Evolutionary conservation across 192 early-diverging fungal species (phyloP).

Genomic region (Linnemannia zychae): DNA sequence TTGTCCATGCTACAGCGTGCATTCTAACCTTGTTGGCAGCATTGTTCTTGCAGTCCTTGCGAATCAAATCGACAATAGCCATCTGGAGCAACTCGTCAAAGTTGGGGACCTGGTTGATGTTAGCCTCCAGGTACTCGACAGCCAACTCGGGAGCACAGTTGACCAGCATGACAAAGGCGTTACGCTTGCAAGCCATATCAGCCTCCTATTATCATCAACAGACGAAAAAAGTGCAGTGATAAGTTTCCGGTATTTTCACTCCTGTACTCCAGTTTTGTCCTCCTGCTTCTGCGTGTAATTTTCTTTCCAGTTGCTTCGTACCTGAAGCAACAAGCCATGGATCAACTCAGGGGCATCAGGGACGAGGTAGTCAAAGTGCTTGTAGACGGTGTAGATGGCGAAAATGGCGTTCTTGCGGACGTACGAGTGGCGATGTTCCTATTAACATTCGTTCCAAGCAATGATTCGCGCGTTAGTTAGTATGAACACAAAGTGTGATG

Average conservation of each 20-base stretch:
- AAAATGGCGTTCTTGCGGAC: constrained; percentile 98
- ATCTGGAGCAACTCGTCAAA: constrained; percentile 96
- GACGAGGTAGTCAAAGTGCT: constrained; percentile 90
- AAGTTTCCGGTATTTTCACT: not conserved
- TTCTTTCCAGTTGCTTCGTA: constrained; percentile 29
- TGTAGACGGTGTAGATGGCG: constrained; percentile 92
- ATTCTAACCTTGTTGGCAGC: constrained; percentile 81
- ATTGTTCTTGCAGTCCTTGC: constrained; percentile 88
- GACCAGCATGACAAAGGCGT: constrained; percentile 94
- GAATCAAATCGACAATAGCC: constrained; percentile 93
- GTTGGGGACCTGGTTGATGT: constrained; percentile 77
- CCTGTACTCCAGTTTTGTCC: not conserved
- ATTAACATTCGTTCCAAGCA: constrained; percentile 2
- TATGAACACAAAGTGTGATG: not conserved
- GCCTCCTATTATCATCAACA: constrained; percentile 75
- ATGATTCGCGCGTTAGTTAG: constrained; percentile 12
- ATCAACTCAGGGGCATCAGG: constrained; percentile 97
- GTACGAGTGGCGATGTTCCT: constrained; percentile 97
- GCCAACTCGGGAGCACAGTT: constrained; percentile 82
- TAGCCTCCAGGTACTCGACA: constrained; percentile 86
- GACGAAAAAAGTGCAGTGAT: not conserved
- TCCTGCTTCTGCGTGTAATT: not conserved
- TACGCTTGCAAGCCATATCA: constrained; percentile 93
- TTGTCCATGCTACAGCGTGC: not conserved
- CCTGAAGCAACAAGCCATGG: constrained; percentile 70